phyloP scores from a whole-genome alignment of 176 grass and related monocot genomes.

The Oryza glumipatula region DNA sequence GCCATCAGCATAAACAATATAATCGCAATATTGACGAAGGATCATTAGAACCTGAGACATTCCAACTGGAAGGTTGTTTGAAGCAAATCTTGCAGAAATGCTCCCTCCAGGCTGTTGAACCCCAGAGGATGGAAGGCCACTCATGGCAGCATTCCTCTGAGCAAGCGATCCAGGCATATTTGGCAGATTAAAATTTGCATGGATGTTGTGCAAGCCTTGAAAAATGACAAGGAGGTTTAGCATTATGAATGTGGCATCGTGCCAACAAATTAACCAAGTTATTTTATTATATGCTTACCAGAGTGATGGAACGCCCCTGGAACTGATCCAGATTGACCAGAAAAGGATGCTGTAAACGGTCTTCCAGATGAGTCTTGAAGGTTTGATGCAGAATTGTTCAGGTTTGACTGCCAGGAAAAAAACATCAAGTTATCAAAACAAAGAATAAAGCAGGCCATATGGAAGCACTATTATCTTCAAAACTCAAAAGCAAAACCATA shows the following conservation, averaged over 20 bases:
- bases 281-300: slow-evolving; percentile 55
- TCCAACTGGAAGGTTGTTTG: slow-evolving; percentile 82
- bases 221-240: slow-evolving; percentile 38
- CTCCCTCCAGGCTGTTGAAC: slow-evolving; percentile 86
- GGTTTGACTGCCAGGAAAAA: slow-evolving; percentile 65
- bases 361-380: slow-evolving; percentile 82
- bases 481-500: not conserved
- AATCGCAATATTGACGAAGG: slow-evolving; percentile 7
- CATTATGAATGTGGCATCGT: not conserved
- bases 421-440: not conserved
- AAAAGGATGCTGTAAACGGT: slow-evolving; percentile 75
- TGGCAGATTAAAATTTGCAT: slow-evolving; percentile 81
- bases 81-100: slow-evolving; percentile 81
- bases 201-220: slow-evolving; percentile 83
- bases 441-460: slow-evolving; percentile 11
- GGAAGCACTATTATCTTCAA: slow-evolving; percentile 5
- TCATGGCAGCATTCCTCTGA: slow-evolving; percentile 82
- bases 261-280: slow-evolving; percentile 1
- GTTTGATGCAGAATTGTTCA: slow-evolving; percentile 77
- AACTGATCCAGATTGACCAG: slow-evolving; percentile 72
- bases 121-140: slow-evolving; percentile 76
- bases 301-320: slow-evolving; percentile 82
- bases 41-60: slow-evolving; percentile 86
- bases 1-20: slow-evolving; percentile 16
- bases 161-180: slow-evolving; percentile 83